Percentiles rank a stretch among this genome's conserved stretches.
These are phyloP conservation scores for Picea abies DNA, from an alignment of 83 land plant genomes.

Conservation along the genomic window DNA sequence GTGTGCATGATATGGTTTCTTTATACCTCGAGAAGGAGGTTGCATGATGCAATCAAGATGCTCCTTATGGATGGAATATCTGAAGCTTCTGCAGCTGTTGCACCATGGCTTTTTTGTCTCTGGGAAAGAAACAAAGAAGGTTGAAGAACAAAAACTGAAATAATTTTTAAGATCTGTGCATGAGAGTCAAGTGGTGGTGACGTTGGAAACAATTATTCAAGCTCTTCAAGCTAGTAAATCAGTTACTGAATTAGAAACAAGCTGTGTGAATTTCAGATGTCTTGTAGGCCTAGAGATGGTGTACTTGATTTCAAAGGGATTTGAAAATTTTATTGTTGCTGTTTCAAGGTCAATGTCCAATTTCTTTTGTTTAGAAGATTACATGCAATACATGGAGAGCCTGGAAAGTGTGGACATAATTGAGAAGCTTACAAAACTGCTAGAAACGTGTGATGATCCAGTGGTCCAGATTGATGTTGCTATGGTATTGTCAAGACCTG, in stretches of 20 bases:
- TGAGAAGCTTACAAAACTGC: constrained; percentile 28
- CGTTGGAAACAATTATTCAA: constrained; percentile 28
- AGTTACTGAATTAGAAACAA: constrained; percentile 43
- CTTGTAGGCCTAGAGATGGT: constrained; percentile 37
- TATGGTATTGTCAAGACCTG: constrained; percentile 31
- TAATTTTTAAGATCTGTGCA: constrained; percentile 11
- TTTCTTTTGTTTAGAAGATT: constrained; percentile 34
- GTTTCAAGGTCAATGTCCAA: constrained; percentile 36
- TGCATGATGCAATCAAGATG: constrained; percentile 25
- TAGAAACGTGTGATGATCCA: constrained; percentile 25
- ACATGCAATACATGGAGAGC: constrained; percentile 18
- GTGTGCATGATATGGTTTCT: constrained; percentile 58
- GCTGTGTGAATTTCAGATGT: constrained; percentile 26
- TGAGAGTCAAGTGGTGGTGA: constrained; percentile 20
- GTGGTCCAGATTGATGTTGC: constrained; percentile 23
- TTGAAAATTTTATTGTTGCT: constrained; percentile 20
- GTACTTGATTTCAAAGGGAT: constrained; percentile 22
- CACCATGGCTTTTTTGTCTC: constrained; percentile 43
- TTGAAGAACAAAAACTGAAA: constrained; percentile 25
- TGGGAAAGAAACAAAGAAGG: constrained; percentile 27
- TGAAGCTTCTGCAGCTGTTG: constrained; percentile 28
- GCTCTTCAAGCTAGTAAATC: constrained; percentile 48
- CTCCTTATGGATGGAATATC: constrained; percentile 21
- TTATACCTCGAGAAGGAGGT: constrained; percentile 35
- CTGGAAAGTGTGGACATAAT: constrained; percentile 30